A percentile compares a stretch with the other conserved stretches of the same genome.
These are phyloP conservation scores for Cyclotella kingstonii DNA, from an alignment of 108 stramenopile genomes.

Conservation along the genomic window DNA sequence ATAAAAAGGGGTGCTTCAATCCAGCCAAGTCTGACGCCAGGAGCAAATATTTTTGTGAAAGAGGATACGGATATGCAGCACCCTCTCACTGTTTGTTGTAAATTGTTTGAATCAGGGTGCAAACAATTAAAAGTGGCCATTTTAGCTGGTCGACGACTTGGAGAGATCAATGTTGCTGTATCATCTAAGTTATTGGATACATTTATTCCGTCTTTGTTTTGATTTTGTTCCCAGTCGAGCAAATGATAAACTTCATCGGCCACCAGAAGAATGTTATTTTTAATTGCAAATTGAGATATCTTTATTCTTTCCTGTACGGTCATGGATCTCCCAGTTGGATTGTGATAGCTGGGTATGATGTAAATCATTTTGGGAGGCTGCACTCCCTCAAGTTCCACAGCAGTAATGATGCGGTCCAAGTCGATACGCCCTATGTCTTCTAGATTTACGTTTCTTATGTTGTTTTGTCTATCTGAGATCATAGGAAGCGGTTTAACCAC, in stretches of 20 bases:
- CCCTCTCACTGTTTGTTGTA: slow-evolving; percentile 19
- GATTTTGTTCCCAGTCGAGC: slow-evolving; percentile 51
- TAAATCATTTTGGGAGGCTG: slow-evolving; percentile 59
- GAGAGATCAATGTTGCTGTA: background rate
- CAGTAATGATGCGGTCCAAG: slow-evolving; percentile 34
- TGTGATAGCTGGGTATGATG: slow-evolving; percentile 69
- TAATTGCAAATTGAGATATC: slow-evolving; percentile 46
- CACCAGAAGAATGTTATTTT: slow-evolving; percentile 52
- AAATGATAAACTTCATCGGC: slow-evolving; percentile 79
- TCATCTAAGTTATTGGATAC: background rate
- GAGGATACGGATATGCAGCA: slow-evolving; percentile 70
- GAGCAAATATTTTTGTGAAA: slow-evolving; percentile 77
- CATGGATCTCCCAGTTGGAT: slow-evolving; percentile 62
- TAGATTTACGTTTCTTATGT: background rate
- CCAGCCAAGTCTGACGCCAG: slow-evolving; percentile 70
- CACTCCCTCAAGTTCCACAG: slow-evolving; percentile 34
- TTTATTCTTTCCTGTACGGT: slow-evolving; percentile 42
- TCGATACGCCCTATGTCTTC: slow-evolving; percentile 35
- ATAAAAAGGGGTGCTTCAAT: slow-evolving; percentile 58
- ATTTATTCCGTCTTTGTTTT: background rate
- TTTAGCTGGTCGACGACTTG: slow-evolving; percentile 44
- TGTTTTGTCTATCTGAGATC: slow-evolving; percentile 14
- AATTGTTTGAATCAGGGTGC: background rate
- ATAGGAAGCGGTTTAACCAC: slow-evolving; percentile 51
- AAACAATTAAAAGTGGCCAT: slow-evolving; percentile 47